Percentiles rank a stretch among this genome's conserved stretches.
phyloP scores from a whole-genome alignment of 108 stramenopile species.

The Fistulifera pelliculosa region DNA sequence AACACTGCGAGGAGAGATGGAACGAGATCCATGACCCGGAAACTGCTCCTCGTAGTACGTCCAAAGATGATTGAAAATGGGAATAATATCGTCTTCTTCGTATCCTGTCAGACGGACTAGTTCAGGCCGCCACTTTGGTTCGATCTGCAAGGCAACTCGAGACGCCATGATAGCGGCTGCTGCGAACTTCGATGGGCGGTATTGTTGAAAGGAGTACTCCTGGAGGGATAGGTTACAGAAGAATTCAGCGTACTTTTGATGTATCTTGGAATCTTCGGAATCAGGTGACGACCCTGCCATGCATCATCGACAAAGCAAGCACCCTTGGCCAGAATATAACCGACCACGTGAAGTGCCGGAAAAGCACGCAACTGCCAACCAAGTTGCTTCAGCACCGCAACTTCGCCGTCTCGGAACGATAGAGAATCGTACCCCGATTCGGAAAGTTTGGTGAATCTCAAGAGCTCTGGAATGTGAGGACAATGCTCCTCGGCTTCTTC shows the following conservation, averaged over 20 bases:
- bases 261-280: slow-evolving; percentile 88
- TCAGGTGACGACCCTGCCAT: slow-evolving; percentile 75
- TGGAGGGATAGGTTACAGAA: slow-evolving; percentile 91
- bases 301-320: slow-evolving; percentile 64
- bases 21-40: slow-evolving; percentile 75
- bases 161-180: slow-evolving; percentile 78
- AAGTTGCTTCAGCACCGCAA: slow-evolving; percentile 64
- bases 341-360: slow-evolving; percentile 70
- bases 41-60: slow-evolving; percentile 85
- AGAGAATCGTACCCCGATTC: slow-evolving; percentile 64
- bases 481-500: slow-evolving; percentile 89
- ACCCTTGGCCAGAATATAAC: slow-evolving; percentile 78
- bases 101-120: slow-evolving; percentile 67
- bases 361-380: slow-evolving; percentile 78
- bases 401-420: slow-evolving; percentile 81
- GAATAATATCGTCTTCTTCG: slow-evolving; percentile 53
- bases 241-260: slow-evolving; percentile 89
- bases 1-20: slow-evolving; percentile 66
- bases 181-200: slow-evolving; percentile 74
- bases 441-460: slow-evolving; percentile 69
- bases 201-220: slow-evolving; percentile 85
- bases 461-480: slow-evolving; percentile 76
- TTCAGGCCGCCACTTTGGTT: slow-evolving; percentile 75
- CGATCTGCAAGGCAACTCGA: slow-evolving; percentile 71
- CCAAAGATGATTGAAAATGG: slow-evolving; percentile 79